Conservation (phyloP, 176 grass and related monocot genomes). For the Leersia perrieri region DNA sequence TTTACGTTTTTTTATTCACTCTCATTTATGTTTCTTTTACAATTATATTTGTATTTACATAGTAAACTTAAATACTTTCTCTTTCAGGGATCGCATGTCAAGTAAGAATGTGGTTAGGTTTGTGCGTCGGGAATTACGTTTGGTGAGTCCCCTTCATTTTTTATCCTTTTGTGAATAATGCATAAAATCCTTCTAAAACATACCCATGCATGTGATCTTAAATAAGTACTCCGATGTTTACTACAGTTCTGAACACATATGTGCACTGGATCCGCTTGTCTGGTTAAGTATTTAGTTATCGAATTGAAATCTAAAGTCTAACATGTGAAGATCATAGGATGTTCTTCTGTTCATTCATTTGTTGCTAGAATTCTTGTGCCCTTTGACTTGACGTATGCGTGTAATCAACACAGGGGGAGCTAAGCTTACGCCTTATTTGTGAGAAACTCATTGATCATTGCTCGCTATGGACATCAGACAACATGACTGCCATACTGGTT, state of each 20-base stretch:
- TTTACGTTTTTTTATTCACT: too few relatives aligned
- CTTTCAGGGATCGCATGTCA: constrained; percentile 9
- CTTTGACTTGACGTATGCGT: neutral
- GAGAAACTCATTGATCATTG: neutral
- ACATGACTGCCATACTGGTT: constrained; percentile 6
- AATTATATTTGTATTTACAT: neutral
- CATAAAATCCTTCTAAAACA: neutral
- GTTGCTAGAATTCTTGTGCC: neutral
- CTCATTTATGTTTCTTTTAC: neutral
- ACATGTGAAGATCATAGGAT: neutral
- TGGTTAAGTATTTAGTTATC: neutral
- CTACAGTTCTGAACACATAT: neutral
- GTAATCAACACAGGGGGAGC: constrained; percentile 3
- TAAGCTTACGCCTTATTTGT: neutral
- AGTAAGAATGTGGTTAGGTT: neutral
- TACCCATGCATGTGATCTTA: neutral
- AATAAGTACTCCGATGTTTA: neutral
- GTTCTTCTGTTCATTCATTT: neutral
- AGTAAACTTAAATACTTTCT: neutral
- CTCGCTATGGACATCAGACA: neutral
- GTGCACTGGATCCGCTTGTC: neutral
- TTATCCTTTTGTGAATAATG: neutral
- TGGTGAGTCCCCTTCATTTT: constrained; percentile 1
- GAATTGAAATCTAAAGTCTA: neutral
- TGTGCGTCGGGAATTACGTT: neutral